Evolutionary conservation across 805 yeast genomes (phyloP), one percentile per base, ranked within the genome.

Genomic region (Wickerhamiella allomyrinae): DNA sequence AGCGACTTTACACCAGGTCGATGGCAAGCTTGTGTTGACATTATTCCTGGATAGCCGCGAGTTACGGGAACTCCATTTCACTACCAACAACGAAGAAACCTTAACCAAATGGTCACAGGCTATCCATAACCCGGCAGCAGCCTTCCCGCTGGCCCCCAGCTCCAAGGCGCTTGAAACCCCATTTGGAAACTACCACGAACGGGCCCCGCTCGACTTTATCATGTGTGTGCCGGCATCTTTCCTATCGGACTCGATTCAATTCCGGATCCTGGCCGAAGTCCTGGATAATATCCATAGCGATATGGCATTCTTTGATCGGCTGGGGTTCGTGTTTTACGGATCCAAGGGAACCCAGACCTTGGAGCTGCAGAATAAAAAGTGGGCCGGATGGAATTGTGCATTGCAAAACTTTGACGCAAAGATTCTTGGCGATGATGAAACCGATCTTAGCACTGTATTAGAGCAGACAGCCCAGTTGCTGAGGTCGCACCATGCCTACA

Each of bases 121-220:
- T 2, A 13, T 47, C 6, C 13, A 19, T 7, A 25, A 44, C 19
- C 40, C 40, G 1, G 5, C 14, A 9, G 34, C 31, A 10, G 37
- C 40, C 20, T 47, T 44, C 14, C 50, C 50, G 7, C 23, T 44
- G 3, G 34, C 37, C 17, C 50, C 46, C 10, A 10, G 37, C 7
- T 20, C 35, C 5, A 27, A 19, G 21, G 6, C 21, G 3, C 31
- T 11, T 34, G 14, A 14, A 20, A 21, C 11, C 9, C 14, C 19
- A 21, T 34, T 7, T 4, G 15, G 29, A 7, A 19, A 7, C 2
- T 41, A 2, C 20, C 20, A 22, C 7, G 20, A 34, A 25, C 22
- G 34, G 13, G 39, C 35, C 10, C 45, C 45, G 2, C 37, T 34
- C 9, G 43, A 40, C 6, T 11, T 43, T 3, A 20, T 43, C 2